Evolutionary conservation across 257 asterid species (phyloP).

Genomic region (Nicotiana paniculata): DNA sequence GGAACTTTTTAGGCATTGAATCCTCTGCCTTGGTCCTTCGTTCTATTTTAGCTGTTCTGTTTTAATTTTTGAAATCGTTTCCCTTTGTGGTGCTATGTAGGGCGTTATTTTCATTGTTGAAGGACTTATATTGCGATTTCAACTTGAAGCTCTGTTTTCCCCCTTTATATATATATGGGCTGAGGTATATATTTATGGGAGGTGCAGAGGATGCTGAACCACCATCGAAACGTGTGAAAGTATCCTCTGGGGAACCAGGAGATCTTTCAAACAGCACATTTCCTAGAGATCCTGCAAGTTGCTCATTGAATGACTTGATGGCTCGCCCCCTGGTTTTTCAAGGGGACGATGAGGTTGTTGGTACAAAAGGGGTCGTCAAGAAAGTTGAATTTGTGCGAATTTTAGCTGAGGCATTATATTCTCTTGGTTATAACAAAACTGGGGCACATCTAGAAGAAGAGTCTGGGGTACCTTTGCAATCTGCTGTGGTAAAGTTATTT

Average conservation of each 20-base stretch:
- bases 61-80: not conserved
- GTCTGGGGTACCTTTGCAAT: conserved; percentile 60
- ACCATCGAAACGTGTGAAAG: conserved; percentile 77
- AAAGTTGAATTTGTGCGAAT: conserved; percentile 69
- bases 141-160: not conserved
- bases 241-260: conserved; percentile 38
- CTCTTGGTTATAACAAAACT: conserved; percentile 67
- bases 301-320: conserved; percentile 50
- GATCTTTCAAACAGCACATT: conserved; percentile 42
- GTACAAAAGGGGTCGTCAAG: conserved; percentile 59
- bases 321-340: conserved; percentile 53
- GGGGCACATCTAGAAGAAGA: conserved; percentile 72
- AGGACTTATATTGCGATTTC: not conserved
- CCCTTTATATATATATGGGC: conserved; percentile 48
- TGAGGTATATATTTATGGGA: conserved; percentile 84
- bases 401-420: conserved; percentile 69
- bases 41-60: not conserved
- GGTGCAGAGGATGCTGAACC: conserved; percentile 81
- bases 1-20: not conserved
- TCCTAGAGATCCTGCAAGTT: conserved; percentile 44
- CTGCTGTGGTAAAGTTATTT: conserved; percentile 49
- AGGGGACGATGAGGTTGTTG: conserved; percentile 62
- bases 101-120: conserved; percentile 3
- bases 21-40: not conserved
- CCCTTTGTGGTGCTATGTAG: conserved; percentile 4